Evolutionary conservation across 768 basidiomycete species (phyloP).

Genomic region (Suillus ampliporus): DNA sequence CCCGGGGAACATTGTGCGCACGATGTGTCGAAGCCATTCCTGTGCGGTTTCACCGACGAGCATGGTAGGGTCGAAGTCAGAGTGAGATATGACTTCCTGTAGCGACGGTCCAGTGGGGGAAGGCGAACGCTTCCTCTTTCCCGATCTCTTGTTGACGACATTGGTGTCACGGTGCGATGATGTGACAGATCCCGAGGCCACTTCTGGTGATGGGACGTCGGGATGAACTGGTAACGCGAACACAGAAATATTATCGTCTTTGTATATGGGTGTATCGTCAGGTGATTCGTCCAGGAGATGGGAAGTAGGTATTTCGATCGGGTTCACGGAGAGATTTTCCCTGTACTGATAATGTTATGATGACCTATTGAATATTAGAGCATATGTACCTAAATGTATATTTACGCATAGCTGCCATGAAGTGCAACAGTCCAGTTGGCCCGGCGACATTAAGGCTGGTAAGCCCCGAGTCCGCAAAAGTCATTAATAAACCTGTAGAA

Average conservation of each 20-base stretch:
- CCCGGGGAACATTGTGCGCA: conserved; percentile 68
- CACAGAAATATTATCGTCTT: conserved; percentile 66
- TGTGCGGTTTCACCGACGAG: conserved; percentile 53
- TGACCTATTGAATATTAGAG: neutral
- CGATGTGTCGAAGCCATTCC: conserved; percentile 57
- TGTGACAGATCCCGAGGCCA: neutral
- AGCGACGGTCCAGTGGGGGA: conserved; percentile 35
- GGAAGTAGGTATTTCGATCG: conserved; percentile 47
- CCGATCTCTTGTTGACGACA: conserved; percentile 11
- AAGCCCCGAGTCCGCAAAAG: conserved; percentile 73
- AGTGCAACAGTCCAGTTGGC: conserved; percentile 76
- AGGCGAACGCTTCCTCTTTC: conserved; percentile 51
- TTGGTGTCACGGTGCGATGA: neutral
- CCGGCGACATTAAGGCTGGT: conserved; percentile 66
- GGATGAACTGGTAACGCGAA: conserved; percentile 59
- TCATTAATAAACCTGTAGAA: conserved; percentile 73
- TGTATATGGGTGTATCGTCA: conserved; percentile 53
- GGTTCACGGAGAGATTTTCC: conserved; percentile 54
- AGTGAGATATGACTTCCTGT: conserved; percentile 24
- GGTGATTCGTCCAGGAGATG: conserved; percentile 25
- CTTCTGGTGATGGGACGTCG: conserved; percentile 6
- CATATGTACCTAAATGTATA: conserved; percentile 66
- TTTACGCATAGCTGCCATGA: conserved; percentile 70
- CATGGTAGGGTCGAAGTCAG: conserved; percentile 34
- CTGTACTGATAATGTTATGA: conserved; percentile 35